A percentile compares a stretch with the other conserved stretches of the same genome.
Evolutionary conservation across 2,329 filamentous ascomycete species (phyloP).

Genomic region (Exserohilum rostratum): DNA sequence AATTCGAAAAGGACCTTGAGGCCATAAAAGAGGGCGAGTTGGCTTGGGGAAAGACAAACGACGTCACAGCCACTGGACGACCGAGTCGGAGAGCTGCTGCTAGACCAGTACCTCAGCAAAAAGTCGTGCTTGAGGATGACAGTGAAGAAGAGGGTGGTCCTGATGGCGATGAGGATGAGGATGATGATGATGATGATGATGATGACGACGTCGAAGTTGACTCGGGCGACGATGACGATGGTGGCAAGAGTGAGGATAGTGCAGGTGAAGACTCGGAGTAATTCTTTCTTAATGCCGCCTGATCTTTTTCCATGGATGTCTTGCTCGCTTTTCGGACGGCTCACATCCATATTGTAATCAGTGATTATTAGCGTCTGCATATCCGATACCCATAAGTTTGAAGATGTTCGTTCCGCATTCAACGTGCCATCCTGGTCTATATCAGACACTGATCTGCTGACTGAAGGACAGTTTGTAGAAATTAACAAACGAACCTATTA

Average conservation of each 20-base stretch:
- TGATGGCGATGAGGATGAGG: slow-evolving; percentile 20
- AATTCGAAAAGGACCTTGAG: slow-evolving; percentile 83
- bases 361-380: neutral
- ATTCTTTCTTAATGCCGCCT: neutral
- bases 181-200: slow-evolving; percentile 19
- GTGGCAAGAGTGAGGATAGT: slow-evolving; percentile 19
- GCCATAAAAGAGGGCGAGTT: slow-evolving; percentile 81
- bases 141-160: slow-evolving; percentile 30
- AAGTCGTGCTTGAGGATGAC: slow-evolving; percentile 32
- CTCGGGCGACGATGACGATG: slow-evolving; percentile 22
- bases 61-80: slow-evolving; percentile 34
- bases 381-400: neutral
- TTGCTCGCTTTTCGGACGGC: neutral
- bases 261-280: slow-evolving; percentile 33
- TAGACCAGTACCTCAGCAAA: slow-evolving; percentile 24
- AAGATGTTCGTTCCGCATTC: neutral
- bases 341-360: neutral
- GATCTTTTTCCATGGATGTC: slow-evolving; percentile 8
- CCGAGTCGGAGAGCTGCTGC: slow-evolving; percentile 36
- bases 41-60: slow-evolving; percentile 68
- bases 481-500: no score
- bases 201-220: slow-evolving; percentile 29
- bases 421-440: no score
- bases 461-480: no score
- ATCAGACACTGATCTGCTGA: no score